These are phyloP conservation scores for Xylaria sp. DNA, from an alignment of 2,329 filamentous ascomycete species.

Conservation along the genomic window DNA sequence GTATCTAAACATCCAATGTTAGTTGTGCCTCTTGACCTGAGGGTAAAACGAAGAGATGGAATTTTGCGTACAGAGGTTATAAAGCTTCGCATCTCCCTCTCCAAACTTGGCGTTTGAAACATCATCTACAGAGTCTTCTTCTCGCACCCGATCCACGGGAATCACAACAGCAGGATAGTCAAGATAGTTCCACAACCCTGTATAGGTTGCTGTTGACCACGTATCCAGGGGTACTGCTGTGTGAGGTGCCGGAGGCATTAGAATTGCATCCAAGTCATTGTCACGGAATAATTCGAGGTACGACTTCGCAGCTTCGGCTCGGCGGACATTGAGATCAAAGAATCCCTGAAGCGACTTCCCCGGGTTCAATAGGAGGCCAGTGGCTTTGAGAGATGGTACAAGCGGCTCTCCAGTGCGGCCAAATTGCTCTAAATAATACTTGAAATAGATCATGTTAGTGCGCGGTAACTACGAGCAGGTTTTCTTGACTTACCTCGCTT, in stretches of 20 bases:
- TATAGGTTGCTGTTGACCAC: constrained; percentile 63
- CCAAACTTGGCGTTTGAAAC: constrained; percentile 44
- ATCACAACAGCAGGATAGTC: constrained; percentile 65
- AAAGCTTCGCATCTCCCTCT: constrained; percentile 15
- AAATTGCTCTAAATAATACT: constrained; percentile 56
- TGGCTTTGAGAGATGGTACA: constrained; percentile 58
- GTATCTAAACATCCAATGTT: constrained; percentile 41
- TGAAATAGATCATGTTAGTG: constrained; percentile 45
- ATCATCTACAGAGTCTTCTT: constrained; percentile 43
- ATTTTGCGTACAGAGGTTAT: neutral
- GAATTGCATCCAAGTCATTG: constrained; percentile 58
- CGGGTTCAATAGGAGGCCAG: constrained; percentile 38
- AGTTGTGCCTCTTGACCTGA: constrained; percentile 11
- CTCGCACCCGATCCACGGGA: constrained; percentile 53
- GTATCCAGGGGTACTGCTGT: constrained; percentile 57
- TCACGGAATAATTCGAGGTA: constrained; percentile 44
- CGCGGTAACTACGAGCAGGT: neutral
- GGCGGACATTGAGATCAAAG: constrained; percentile 43
- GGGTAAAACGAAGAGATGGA: neutral
- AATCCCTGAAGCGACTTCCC: constrained; percentile 40
- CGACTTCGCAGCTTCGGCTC: constrained; percentile 40
- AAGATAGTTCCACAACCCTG: constrained; percentile 65
- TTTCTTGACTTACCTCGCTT: neutral
- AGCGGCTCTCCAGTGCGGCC: constrained; percentile 60
- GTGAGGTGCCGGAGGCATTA: constrained; percentile 62